Evolutionary conservation across 2,329 filamentous ascomycete species (phyloP).

Genomic region (Sodiomyces alkalinus): DNA sequence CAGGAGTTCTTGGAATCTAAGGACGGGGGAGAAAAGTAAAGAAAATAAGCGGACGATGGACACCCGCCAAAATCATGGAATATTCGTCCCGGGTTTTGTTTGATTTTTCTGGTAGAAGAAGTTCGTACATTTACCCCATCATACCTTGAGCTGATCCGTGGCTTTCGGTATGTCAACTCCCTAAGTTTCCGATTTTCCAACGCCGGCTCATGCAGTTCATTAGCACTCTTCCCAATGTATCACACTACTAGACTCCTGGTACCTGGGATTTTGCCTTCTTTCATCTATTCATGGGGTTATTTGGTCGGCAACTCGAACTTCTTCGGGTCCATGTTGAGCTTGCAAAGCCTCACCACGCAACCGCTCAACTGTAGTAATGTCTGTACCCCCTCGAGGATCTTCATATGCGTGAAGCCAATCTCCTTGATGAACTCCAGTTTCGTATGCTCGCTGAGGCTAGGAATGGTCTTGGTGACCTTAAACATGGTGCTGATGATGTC

Average conservation of each 20-base stretch:
- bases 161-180: conserved; percentile 1
- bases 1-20: conserved; percentile 37
- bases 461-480: conserved; percentile 90
- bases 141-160: no score
- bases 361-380: conserved; percentile 88
- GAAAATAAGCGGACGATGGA: no score
- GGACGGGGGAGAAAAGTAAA: conserved; percentile 17
- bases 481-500: conserved; percentile 99
- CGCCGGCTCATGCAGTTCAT: conserved; percentile 16
- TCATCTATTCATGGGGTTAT: conserved; percentile 13
- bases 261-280: no score
- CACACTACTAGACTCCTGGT: no score
- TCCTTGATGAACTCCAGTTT: conserved; percentile 97
- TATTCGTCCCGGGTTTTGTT: no score
- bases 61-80: no score
- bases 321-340: conserved; percentile 90
- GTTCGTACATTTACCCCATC: no score
- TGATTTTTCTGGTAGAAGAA: no score
- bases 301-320: conserved; percentile 42
- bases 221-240: no score
- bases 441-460: conserved; percentile 79
- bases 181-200: conserved; percentile 12
- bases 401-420: conserved; percentile 98
- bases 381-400: conserved; percentile 93
- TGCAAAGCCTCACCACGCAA: conserved; percentile 79